A percentile compares a stretch with the other conserved stretches of the same genome.
Conservation (phyloP, 306 rosid species). For the Cicer yamashitae region DNA sequence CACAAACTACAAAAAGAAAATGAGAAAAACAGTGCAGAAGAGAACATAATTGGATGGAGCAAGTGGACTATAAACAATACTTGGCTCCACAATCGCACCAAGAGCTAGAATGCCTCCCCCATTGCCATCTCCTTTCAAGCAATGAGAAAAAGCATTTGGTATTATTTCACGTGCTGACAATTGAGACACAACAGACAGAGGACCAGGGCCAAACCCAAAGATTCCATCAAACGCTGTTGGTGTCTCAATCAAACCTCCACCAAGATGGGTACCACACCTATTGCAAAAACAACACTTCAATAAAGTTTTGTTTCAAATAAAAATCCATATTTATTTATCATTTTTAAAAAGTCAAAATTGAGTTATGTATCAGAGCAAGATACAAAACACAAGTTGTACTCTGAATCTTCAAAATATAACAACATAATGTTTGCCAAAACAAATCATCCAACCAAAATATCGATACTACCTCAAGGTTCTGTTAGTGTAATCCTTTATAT, state of each 20-base stretch:
- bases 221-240: slow-evolving; percentile 93
- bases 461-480: too few relatives aligned
- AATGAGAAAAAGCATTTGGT: slow-evolving; percentile 91
- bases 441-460: too few relatives aligned
- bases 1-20: slow-evolving; percentile 22
- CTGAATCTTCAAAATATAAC: too few relatives aligned
- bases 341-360: too few relatives aligned
- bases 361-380: too few relatives aligned
- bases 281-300: slow-evolving; percentile 51
- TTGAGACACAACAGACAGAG: slow-evolving; percentile 82
- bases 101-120: slow-evolving; percentile 98
- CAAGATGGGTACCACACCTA: slow-evolving; percentile 87
- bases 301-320: slow-evolving; percentile 39
- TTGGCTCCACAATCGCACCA: slow-evolving; percentile 95
- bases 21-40: slow-evolving; percentile 48
- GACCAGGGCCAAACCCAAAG: slow-evolving; percentile 93
- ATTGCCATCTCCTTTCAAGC: slow-evolving; percentile 84
- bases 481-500: too few relatives aligned
- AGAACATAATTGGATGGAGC: slow-evolving; percentile 92
- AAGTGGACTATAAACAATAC: slow-evolving; percentile 91
- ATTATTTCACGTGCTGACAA: slow-evolving; percentile 79
- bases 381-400: too few relatives aligned
- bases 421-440: too few relatives aligned
- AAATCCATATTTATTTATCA: not conserved
- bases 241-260: slow-evolving; percentile 83